These are phyloP conservation scores for Coccinonectria pachysandricola DNA, from an alignment of 2,329 filamentous ascomycete genomes.

Conservation along the genomic window DNA sequence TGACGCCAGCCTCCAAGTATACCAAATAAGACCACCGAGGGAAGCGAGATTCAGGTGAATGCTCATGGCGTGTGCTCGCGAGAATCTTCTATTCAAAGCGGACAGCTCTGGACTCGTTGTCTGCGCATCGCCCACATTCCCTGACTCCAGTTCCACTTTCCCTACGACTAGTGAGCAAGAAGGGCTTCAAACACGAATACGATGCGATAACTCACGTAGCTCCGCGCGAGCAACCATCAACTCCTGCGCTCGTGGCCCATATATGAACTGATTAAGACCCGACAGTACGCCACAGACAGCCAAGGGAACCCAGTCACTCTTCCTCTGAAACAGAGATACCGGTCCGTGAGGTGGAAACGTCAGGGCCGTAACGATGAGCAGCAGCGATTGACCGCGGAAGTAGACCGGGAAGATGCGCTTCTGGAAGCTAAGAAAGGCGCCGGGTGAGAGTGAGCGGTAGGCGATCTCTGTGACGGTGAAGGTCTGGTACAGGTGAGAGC, in stretches of 20 bases:
- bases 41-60: conserved; percentile 32
- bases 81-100: conserved; percentile 22
- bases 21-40: conserved; percentile 22
- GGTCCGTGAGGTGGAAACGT: conserved; percentile 25
- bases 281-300: conserved; percentile 21
- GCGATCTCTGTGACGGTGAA: conserved; percentile 29
- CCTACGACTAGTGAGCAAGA: no score
- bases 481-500: conserved; percentile 29
- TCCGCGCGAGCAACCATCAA: conserved; percentile 18
- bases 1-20: conserved; percentile 18
- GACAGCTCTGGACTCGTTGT: conserved; percentile 9
- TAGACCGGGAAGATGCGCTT: conserved; percentile 32
- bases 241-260: conserved; percentile 26
- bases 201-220: conserved; percentile 13
- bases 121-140: no score
- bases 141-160: no score
- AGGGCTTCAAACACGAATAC: no score
- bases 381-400: conserved; percentile 25
- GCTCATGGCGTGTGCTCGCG: conserved; percentile 29
- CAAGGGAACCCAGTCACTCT: conserved; percentile 25
- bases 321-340: conserved; percentile 18
- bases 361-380: conserved; percentile 23
- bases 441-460: conserved; percentile 22
- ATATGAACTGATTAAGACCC: conserved; percentile 24
- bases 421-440: conserved; percentile 28